Evolutionary conservation across 495 filamentous ascomycete species (phyloP), one percentile per base, ranked within the genome.

Genomic region (Pseudomonodictys pantanalensis): DNA sequence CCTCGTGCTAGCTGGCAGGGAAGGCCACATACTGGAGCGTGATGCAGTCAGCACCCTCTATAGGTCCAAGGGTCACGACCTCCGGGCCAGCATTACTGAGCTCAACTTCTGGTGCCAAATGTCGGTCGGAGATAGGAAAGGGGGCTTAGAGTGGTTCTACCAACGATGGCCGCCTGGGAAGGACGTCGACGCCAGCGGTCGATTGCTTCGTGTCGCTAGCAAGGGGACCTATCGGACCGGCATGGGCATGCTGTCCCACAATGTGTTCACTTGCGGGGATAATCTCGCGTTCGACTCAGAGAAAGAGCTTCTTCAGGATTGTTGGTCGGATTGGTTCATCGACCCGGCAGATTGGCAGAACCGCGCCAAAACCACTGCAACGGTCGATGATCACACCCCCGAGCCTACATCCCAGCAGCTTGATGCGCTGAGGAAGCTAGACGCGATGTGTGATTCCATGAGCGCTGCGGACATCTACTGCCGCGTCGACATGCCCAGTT

Each of bases 21-120:
- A 99, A 74, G 95, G 95, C 0, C 95, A 99, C 72, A 73, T 90
- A 5, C 75, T 99, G 10, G 68, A 80, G 38, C 78, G 90, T 25
- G 73, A 83, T 6, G 83, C 89, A 0, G 78, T 93, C 2, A 76
- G 78, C 52, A 74, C 78, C 33, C 80, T 99, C 2, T 96, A 91
- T 65, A 72, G 78, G 42, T 80, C 83, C 0, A 84, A 85, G 24
- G 66, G 77, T 1, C 71, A 78, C 41, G 93, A 97, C 68, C 76
- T 99, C 18, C 83, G 95, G 20, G 88, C 83, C 25, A 84, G 85
- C 0, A 83, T 97, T n/a, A 86, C 81, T 58, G 90, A 99, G 47
- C 77, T 99, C 10, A 84, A 95, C 61, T 95, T 93, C 71, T 97
- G 91, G 91, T 97, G 95, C 66, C 93, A 97, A 72, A 91, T 97